phyloP scores from a whole-genome alignment of 2,329 filamentous ascomycete species.

The Clarireedia sp. region DNA sequence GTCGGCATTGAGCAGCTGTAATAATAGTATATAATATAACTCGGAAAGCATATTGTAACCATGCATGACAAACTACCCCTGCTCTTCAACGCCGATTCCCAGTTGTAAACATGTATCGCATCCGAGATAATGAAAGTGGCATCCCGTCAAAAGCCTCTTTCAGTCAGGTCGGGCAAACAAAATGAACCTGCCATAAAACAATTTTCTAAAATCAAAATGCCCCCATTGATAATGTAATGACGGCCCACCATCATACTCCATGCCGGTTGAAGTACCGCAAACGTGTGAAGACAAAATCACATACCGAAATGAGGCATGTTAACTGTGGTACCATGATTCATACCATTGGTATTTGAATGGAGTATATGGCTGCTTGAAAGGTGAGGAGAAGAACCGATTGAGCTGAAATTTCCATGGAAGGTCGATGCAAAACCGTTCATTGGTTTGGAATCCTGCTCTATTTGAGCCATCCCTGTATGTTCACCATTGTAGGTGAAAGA shows the following conservation, averaged over 20 bases:
- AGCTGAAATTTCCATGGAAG: conserved; percentile 17
- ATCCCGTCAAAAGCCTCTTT: background rate
- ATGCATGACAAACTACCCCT: conserved; percentile 2
- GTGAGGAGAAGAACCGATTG: conserved; percentile 6
- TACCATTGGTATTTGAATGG: conserved; percentile 3
- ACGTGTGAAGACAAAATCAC: conserved; percentile 8
- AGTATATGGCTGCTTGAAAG: conserved; percentile 2
- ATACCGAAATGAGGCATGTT: conserved; percentile 14
- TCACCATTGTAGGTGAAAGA: conserved; percentile 15
- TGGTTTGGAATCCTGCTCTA: background rate
- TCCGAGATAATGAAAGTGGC: conserved; percentile 4
- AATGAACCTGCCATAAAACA: conserved; percentile 5
- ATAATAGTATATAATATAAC: conserved; percentile 11
- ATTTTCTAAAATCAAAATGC: background rate
- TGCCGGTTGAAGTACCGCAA: background rate
- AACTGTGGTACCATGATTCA: background rate
- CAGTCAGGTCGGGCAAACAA: background rate
- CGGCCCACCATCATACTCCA: background rate
- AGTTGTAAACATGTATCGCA: background rate
- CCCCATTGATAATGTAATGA: background rate
- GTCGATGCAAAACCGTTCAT: conserved; percentile 7
- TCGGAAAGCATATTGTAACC: conserved; percentile 15
- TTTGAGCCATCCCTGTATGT: background rate
- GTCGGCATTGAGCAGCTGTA: conserved; percentile 50
- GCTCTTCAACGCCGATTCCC: conserved; percentile 4